phyloP scores from a whole-genome alignment of 2,329 filamentous ascomycete genomes.

The Dothiorella sarmentorum region DNA sequence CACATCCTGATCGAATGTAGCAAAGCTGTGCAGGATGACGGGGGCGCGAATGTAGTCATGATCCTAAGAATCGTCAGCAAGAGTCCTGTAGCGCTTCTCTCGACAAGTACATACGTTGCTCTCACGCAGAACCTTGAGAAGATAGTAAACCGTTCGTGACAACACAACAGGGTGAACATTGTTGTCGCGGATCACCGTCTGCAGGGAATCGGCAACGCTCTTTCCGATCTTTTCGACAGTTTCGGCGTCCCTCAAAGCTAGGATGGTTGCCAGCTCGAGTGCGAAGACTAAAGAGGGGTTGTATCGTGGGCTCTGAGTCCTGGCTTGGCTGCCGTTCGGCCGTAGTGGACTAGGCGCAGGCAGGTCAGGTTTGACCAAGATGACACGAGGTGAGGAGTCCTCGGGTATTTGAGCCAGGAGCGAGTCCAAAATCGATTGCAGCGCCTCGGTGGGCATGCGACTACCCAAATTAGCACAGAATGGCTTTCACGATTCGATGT shows the following conservation, averaged over 20 bases:
- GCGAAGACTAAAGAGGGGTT: slow-evolving; percentile 85
- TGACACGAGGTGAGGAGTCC: slow-evolving; percentile 74
- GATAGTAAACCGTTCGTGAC: slow-evolving; percentile 80
- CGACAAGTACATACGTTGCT: slow-evolving; percentile 64
- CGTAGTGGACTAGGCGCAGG: slow-evolving; percentile 59
- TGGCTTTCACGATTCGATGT: too few relatives aligned
- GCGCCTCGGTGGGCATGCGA: slow-evolving; percentile 57
- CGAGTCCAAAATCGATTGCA: slow-evolving; percentile 64
- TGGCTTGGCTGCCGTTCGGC: slow-evolving; percentile 56
- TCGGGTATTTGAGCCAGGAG: slow-evolving; percentile 84
- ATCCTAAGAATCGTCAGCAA: slow-evolving; percentile 55
- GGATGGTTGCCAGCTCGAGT: slow-evolving; percentile 82
- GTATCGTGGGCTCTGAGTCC: slow-evolving; percentile 62
- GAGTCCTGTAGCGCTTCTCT: neutral
- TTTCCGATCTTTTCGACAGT: slow-evolving; percentile 73
- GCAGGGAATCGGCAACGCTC: slow-evolving; percentile 73
- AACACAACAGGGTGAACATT: slow-evolving; percentile 80
- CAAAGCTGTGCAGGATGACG: slow-evolving; percentile 86
- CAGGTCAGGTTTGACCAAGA: slow-evolving; percentile 84
- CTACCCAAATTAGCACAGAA: slow-evolving; percentile 40
- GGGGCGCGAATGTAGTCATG: slow-evolving; percentile 89
- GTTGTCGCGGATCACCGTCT: slow-evolving; percentile 71
- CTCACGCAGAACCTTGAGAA: slow-evolving; percentile 74
- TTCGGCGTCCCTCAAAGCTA: slow-evolving; percentile 72
- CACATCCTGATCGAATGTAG: slow-evolving; percentile 74